Evolutionary conservation across 805 yeast genomes (phyloP), one percentile per base, ranked within the genome.

Genomic region (Dipodascopsis uninucleata): DNA sequence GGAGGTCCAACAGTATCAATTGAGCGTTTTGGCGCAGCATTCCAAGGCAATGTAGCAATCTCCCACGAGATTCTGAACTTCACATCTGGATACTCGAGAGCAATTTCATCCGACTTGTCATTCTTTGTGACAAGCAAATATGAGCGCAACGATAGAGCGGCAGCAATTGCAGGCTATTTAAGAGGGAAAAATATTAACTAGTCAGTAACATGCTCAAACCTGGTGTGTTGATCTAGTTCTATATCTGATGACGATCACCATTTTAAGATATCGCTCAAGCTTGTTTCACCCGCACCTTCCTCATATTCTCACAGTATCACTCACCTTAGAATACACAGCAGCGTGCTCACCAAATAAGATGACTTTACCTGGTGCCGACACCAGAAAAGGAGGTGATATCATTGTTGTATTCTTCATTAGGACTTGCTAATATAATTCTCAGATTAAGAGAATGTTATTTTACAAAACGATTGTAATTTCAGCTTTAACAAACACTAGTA

Each of bases 261-360:
- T 12, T 12, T 26, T 21, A 18, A 32, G 12, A 32, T 36, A 23
- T 8, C n/a, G 10, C 42, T 32, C n/a, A 23, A 28, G 39, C 24
- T 28, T 38, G 21, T 20, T 26, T 18, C 14, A 20, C 17, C 16
- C 12, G 17, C 24, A 12, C 17, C 3, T 10, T 2, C 12, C 16
- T 18, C 17, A 31, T 14, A 3, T 26, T 35, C 10, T 8, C 16
- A 22, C 3, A 7, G 17, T 9, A 16, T 22, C 24, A 39, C 50
- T 29, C 58, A 72, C 76, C 60, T 79, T 85, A 36, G 85, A 81
- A 62, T 85, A 85, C 0, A 93, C 98, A 1, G 94, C 97, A 5
- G 97, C 85, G 61, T 93, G 98, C 61, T 93, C 98, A 18, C 98
- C 98, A 63, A 89, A 93, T 28, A 93, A 72, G 57, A 93, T 93